These are phyloP conservation scores for Pyrenochaeta sp. DNA, from an alignment of 2,329 filamentous ascomycete species.

Conservation along the genomic window DNA sequence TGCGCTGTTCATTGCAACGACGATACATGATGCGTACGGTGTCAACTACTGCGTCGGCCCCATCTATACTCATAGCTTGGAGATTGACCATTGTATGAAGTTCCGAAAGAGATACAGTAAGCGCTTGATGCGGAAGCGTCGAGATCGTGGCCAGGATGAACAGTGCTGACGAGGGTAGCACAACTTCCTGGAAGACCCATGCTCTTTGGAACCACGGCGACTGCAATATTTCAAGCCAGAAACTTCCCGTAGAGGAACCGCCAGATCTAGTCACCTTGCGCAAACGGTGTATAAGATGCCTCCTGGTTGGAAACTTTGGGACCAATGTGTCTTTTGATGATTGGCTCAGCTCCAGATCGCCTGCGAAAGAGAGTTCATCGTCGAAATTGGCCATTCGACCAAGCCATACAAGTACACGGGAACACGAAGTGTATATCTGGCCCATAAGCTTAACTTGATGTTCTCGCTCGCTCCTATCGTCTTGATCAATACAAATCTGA, in stretches of 20 bases:
- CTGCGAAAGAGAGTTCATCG: not conserved
- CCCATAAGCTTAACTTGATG: conserved; percentile 24
- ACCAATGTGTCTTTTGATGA: not conserved
- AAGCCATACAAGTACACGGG: conserved; percentile 7
- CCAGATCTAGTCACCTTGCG: not conserved
- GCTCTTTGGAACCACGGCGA: conserved; percentile 4
- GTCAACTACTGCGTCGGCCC: not conserved
- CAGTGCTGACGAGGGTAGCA: not conserved
- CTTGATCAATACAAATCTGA: conserved; percentile 28
- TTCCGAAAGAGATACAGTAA: not conserved
- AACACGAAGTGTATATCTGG: conserved; percentile 18
- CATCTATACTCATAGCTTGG: not conserved
- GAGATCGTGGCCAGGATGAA: not conserved
- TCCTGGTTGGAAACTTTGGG: not conserved
- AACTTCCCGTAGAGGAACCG: not conserved
- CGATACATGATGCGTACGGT: not conserved
- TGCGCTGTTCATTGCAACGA: conserved; percentile 4
- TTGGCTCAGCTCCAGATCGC: not conserved
- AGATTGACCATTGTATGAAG: not conserved
- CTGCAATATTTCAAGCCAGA: not conserved
- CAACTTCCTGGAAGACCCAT: conserved; percentile 12
- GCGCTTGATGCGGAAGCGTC: not conserved
- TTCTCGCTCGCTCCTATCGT: conserved; percentile 16
- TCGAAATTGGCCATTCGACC: not conserved
- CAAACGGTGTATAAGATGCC: not conserved